These are phyloP conservation scores for Elaeagnus macrophylla DNA, from an alignment of 306 rosid genomes.

Conservation along the genomic window DNA sequence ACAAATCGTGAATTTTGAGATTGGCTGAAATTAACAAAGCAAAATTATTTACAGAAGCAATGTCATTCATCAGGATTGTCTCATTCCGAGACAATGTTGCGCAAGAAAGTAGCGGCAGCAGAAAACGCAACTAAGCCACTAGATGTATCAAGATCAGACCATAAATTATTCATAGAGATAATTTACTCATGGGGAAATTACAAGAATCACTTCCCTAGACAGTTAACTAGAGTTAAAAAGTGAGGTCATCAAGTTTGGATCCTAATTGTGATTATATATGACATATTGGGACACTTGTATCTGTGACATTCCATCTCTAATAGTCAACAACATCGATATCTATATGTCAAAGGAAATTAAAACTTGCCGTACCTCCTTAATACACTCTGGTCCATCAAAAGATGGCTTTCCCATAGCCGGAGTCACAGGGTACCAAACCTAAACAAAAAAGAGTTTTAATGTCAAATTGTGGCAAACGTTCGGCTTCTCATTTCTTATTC, in stretches of 20 bases:
- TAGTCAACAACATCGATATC: constrained; percentile 1
- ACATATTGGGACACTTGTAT: too few relatives aligned
- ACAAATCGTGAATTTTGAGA: constrained; percentile 1
- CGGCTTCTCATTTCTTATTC: constrained; percentile 3
- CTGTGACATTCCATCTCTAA: background rate
- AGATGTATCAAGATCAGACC: background rate
- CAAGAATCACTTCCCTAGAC: background rate
- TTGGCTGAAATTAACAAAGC: background rate
- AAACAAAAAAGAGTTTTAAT: constrained; percentile 6
- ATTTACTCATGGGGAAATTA: background rate
- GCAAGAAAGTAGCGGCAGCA: too few relatives aligned
- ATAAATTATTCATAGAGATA: background rate
- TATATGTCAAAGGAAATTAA: background rate
- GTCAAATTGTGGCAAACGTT: background rate
- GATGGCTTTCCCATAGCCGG: constrained; percentile 78
- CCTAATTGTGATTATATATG: background rate
- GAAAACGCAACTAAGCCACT: too few relatives aligned
- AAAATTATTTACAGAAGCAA: too few relatives aligned
- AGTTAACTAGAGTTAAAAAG: background rate
- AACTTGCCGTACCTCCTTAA: constrained; percentile 52
- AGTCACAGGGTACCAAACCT: constrained; percentile 88
- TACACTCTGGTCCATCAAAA: constrained; percentile 79
- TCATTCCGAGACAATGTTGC: too few relatives aligned
- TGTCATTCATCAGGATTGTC: too few relatives aligned
- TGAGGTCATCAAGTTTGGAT: background rate